Base-by-base conservation (phyloP, 305 asterid genomes). In the Fraxinus nigra region DNA sequence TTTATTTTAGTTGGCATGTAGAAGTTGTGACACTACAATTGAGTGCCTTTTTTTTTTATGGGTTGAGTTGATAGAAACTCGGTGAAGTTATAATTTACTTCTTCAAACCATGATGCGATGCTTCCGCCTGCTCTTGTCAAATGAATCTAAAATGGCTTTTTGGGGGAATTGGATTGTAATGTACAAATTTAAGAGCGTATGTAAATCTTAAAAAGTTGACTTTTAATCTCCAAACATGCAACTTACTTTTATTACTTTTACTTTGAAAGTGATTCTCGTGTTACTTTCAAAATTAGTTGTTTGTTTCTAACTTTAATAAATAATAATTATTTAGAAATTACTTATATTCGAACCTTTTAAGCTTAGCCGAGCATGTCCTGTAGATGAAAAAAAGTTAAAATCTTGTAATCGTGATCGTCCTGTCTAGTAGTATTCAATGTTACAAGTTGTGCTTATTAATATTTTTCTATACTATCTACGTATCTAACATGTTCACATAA, bases 1-100 rank as follows among this genome's bases (percentile, higher is more conserved):
- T 54, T 81, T 26, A 38, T 80, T 81, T 56, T 80, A 59, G 70
- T 63, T 77, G 75, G 43, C 78, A 6, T 43, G 30, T 48, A 65
- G 20, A 22, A 37, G 48, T 67, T 79, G 30, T 30, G 77, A 51
- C 16, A 61, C 30, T 67, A 54, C 10, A 24, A 72, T 67, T 34
- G 16, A 61, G 37, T 28, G 14, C 20, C 13, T 11, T 13, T 11
- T 2, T 43, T 16, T 54, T 54, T 5, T 54, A 54, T 54, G 22
- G 26, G 65, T 54, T 54, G 65, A 54, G 65, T 54, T n/a, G 65
- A 54, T 54, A 18, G 65, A 54, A 18, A 54, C 11, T 18, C 11
- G 24, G 3, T 20, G 24, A 54, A 6, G 26, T 54, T 18, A n/a
- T n/a, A 67, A 26, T 67, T 11, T 67, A 26, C 10, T 8, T 67